A percentile compares a stretch with the other conserved stretches of the same genome.
Conservation (phyloP, 306 rosid genomes). For the Ammopiptanthus mongolicus region DNA sequence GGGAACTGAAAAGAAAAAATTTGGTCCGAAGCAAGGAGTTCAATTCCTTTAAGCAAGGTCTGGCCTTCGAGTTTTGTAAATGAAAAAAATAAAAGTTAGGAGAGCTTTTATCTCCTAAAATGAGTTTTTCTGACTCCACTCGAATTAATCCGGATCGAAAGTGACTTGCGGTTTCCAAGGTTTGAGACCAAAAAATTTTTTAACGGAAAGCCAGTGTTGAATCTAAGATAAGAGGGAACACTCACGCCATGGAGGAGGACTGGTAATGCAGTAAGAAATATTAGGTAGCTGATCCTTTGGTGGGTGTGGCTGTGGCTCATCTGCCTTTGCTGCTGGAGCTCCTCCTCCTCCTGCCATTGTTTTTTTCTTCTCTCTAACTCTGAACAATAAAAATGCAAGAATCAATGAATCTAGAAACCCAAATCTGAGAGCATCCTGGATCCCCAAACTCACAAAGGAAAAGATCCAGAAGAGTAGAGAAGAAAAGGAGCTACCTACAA, state of each 20-base stretch:
- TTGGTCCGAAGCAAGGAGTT: too few species aligned
- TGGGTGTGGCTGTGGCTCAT: slow-evolving; percentile 97
- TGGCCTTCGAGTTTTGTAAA: too few species aligned
- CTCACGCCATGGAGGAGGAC: slow-evolving; percentile 99
- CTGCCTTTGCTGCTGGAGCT: slow-evolving; percentile 44
- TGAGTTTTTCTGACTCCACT: too few species aligned
- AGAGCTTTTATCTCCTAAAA: too few species aligned
- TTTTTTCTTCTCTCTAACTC: slow-evolving; percentile 14
- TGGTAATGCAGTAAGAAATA: slow-evolving; percentile 81
- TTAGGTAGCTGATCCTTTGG: slow-evolving; percentile 86
- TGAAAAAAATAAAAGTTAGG: too few species aligned
- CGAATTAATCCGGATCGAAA: too few species aligned
- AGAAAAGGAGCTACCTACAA: slow-evolving; percentile 27
- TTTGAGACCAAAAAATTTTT: too few species aligned
- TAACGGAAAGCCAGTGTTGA: slow-evolving; percentile 33
- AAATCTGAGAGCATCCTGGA: slow-evolving; percentile 52
- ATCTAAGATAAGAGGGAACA: slow-evolving; percentile 25
- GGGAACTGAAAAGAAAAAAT: slow-evolving; percentile 23
- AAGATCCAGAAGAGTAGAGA: slow-evolving; percentile 20
- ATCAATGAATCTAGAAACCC: slow-evolving; percentile 27
- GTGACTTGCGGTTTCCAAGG: too few species aligned
- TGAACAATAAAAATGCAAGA: slow-evolving; percentile 8
- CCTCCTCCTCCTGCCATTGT: slow-evolving; percentile 68
- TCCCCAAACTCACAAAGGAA: slow-evolving; percentile 34
- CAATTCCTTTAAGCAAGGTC: too few species aligned